Base-by-base conservation (phyloP, 345 rosid species). In the Populus euphratica region DNA sequence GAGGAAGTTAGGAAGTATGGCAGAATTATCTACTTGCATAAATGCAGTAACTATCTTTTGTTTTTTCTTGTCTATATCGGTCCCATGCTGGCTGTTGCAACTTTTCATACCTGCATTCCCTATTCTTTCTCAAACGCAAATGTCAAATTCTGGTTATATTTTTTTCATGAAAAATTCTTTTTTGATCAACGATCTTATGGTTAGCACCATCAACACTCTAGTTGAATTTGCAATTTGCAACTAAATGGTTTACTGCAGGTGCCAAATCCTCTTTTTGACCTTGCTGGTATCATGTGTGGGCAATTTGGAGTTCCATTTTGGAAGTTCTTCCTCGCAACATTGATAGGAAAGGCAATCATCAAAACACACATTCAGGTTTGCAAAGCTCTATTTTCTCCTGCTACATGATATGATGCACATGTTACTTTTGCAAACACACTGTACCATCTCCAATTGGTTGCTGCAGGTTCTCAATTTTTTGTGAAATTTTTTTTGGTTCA, bases 251-350 rank as follows among this genome's bases (percentile, higher is more conserved):
- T 23, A 16, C 39, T 78, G 72, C 73, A 93, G 99, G 97, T 96
- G 81, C 99, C 98, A 77, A 96, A 96, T 88, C 99, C 98, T 76
- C 86, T 93, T 47, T 96, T 96, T 84, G 99, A 96, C 83, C 99
- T 96, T 27, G 99, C 99, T 74, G 99, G 99, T 82, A 96, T 96
- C 47, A 90, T 96, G 98, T 96, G 99, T 33, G 98, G 99, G 76
- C 99, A 96, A 82, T 90, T 91, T 73, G 99, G 98, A 74, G 78
- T 92, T 75, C 90, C 96, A 11, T 96, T 96, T 81, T 92, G 96
- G 98, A 86, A 91, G 77, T 93, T 96, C 78, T 93, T 93, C 77
- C 77, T 93, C 14, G 89, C 97, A 44, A 96, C 99, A 44, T 77
- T 96, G 84, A 81, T 92, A 49, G 99, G 99, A 71, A 96, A 96